phyloP scores from a whole-genome alignment of 2,329 filamentous ascomycete species.

The Chaetomiaceae sp. region DNA sequence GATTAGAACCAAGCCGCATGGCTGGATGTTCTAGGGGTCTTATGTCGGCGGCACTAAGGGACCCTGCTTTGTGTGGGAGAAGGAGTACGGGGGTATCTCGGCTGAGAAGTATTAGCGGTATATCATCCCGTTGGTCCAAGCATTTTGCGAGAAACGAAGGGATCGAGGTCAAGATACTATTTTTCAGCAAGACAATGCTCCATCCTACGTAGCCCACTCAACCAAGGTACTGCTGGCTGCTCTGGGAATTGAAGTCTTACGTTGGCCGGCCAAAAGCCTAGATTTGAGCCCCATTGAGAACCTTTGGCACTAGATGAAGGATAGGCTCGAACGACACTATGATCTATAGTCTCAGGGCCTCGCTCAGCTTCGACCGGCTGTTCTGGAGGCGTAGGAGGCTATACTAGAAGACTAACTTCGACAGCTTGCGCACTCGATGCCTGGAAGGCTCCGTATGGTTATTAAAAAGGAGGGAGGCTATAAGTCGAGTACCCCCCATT shows the following conservation, averaged over 20 bases:
- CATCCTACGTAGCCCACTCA: not conserved
- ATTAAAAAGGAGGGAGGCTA: no score
- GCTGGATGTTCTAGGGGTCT: constrained; percentile 12
- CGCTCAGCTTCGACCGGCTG: no score
- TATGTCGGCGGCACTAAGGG: not conserved
- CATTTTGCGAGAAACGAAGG: not conserved
- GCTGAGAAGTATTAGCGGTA: constrained; percentile 4
- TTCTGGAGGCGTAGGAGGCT: no score
- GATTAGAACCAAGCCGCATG: not conserved
- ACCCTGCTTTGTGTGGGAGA: no score
- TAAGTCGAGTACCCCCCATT: no score
- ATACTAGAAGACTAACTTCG: no score
- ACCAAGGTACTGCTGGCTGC: not conserved
- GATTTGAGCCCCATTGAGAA: constrained; percentile 9
- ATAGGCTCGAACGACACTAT: not conserved
- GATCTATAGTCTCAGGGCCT: no score
- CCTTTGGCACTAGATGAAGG: constrained; percentile 5
- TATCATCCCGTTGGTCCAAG: constrained; percentile 9
- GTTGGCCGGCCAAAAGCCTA: constrained; percentile 2
- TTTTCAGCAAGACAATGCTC: constrained; percentile 6
- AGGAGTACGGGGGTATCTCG: not conserved
- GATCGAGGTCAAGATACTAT: not conserved
- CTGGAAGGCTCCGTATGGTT: no score
- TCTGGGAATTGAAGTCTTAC: constrained; percentile 2
- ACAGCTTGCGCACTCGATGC: no score